Conservation (phyloP, 2,329 filamentous ascomycete species). For the Aspergillus floridensis region DNA sequence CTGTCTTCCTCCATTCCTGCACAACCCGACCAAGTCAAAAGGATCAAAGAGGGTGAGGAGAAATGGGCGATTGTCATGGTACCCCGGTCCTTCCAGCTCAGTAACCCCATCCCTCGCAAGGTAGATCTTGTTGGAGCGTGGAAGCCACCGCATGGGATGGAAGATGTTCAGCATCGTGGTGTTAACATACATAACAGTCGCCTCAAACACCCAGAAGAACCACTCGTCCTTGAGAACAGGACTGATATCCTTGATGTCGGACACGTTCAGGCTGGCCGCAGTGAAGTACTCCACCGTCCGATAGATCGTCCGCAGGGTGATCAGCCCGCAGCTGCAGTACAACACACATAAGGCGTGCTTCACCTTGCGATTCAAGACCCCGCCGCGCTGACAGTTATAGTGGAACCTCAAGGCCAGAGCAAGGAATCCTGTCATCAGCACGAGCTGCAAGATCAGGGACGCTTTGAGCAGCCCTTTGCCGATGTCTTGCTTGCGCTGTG, state of each 20-base stretch:
- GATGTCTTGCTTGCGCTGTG: conserved; percentile 36
- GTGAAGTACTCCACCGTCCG: conserved; percentile 52
- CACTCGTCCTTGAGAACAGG: conserved; percentile 45
- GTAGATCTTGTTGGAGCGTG: conserved; percentile 51
- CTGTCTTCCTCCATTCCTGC: conserved; percentile 36
- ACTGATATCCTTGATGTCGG: conserved; percentile 35
- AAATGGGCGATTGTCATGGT: conserved; percentile 47
- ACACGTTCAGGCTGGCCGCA: conserved; percentile 32
- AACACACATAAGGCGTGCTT: conserved; percentile 43
- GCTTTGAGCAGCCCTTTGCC: conserved; percentile 51
- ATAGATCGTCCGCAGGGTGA: conserved; percentile 44
- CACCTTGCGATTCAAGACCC: conserved; percentile 46
- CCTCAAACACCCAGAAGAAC: conserved; percentile 57
- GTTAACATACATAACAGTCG: conserved; percentile 52
- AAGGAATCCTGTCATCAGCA: conserved; percentile 51
- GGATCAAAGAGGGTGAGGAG: conserved; percentile 45
- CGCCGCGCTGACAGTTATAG: conserved; percentile 37
- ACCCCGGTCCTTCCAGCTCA: conserved; percentile 51
- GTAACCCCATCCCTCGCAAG: conserved; percentile 52
- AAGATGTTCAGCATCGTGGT: conserved; percentile 52
- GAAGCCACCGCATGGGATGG: conserved; percentile 52
- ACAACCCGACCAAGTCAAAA: conserved; percentile 41
- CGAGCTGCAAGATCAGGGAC: conserved; percentile 51
- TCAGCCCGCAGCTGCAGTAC: conserved; percentile 48
- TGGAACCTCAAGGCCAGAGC: conserved; percentile 49